A percentile compares a stretch with the other conserved stretches of the same genome.
Evolutionary conservation across 139 green algal species (phyloP).

Genomic region (Tetraselmis striata): DNA sequence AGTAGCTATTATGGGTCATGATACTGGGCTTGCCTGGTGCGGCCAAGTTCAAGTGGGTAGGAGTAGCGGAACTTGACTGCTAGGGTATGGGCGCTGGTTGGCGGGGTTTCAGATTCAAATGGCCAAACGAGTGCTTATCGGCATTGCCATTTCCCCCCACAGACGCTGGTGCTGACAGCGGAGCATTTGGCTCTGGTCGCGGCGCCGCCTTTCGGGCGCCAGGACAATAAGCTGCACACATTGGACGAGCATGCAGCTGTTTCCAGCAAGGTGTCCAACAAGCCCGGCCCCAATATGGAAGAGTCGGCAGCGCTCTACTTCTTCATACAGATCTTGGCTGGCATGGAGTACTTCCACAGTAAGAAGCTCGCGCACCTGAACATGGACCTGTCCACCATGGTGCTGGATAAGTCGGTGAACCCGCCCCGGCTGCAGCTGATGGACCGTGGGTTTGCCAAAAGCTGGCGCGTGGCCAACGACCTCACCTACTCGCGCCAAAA

Average conservation of each 20-base stretch:
- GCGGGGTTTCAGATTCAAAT: too few species aligned
- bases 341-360: background rate
- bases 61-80: too few species aligned
- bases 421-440: background rate
- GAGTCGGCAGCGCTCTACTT: background rate
- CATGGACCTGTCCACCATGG: background rate
- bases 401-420: background rate
- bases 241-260: background rate
- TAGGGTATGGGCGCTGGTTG: too few species aligned
- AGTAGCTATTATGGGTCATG: too few species aligned
- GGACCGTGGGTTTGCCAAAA: background rate
- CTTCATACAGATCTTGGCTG: background rate
- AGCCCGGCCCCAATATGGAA: background rate
- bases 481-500: background rate
- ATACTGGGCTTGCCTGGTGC: too few species aligned
- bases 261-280: background rate
- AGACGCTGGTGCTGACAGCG: background rate
- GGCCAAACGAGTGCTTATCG: too few species aligned
- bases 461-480: background rate
- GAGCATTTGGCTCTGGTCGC: background rate
- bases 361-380: background rate
- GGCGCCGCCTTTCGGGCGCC: background rate
- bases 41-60: too few species aligned
- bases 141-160: background rate
- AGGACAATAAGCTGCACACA: background rate